Base-by-base conservation (phyloP, 257 asterid genomes). In the Scutellaria minor region DNA sequence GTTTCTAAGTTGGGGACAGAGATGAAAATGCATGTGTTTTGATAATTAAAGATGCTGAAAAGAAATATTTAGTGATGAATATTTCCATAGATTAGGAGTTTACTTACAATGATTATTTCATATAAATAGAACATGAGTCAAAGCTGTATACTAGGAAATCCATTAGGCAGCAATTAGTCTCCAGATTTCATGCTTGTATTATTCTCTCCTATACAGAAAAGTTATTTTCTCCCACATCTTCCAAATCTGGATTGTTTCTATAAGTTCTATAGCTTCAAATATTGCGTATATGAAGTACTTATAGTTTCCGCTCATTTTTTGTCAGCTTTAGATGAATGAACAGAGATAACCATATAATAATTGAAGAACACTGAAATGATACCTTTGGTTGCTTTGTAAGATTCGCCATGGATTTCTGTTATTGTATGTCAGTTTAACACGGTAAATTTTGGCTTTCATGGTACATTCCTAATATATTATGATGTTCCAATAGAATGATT, bases 1-100 rank as follows among this genome's bases (percentile, higher is more conserved):
- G 5, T 42, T 62, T 63, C 65, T 46, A 78, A 41, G 45, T 59
- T 39, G 27, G 70, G 66, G 64, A 22, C 51, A 62, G 24, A 24
- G 51, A 35, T 6, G 20, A 11, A 63, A 41, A 61, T 63, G 44
- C 20, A 39, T 45, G 50, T 31, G 5, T 31, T 31, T 7, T 10
- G 59, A 52, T 18, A 18, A 12, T 13, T 2, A 45, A 45, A 45
- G 4, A 45, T 9, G 50, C 11, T 45, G 11, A 7, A 12, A 8
- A 45, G 12, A 45, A 45, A 7, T 0, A 7, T 45, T 9, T 9
- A 12, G 50, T 1, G 50, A 45, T 31, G 3, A 3, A 31, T 31
- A 31, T 31, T 24, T 31, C 37, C 37, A 31, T 1, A 31, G 37
- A 31, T 31, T 31, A 31, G 37, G 37, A 31, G 37, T 31, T 31